These are phyloP conservation scores for Rhizopogon roseolus DNA, from an alignment of 768 basidiomycete species.

Conservation along the genomic window DNA sequence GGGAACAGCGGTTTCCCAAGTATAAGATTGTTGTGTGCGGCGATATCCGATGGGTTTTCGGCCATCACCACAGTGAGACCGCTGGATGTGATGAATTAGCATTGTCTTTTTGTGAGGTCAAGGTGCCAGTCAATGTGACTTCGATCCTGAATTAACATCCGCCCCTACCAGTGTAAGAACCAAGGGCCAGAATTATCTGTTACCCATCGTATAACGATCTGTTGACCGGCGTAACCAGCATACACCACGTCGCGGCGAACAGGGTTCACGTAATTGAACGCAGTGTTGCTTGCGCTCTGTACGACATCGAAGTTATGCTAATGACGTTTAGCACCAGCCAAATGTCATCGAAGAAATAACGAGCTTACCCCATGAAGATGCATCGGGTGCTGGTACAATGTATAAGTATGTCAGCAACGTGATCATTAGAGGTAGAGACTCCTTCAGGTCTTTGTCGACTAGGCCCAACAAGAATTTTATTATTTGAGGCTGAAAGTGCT, in stretches of 20 bases:
- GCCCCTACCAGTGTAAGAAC: conserved; percentile 12
- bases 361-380: conserved; percentile 38
- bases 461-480: too few relatives aligned
- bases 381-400: conserved; percentile 32
- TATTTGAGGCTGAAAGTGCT: too few relatives aligned
- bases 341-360: neutral
- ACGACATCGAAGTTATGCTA: conserved; percentile 44
- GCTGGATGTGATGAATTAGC: too few relatives aligned
- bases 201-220: conserved; percentile 39
- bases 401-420: neutral
- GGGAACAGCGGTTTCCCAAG: too few relatives aligned
- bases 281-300: conserved; percentile 32
- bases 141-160: neutral
- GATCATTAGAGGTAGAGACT: too few relatives aligned
- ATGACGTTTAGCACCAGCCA: neutral
- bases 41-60: neutral
- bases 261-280: conserved; percentile 49
- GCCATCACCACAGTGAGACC: too few relatives aligned
- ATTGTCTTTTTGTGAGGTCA: neutral
- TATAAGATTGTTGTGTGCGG: too few relatives aligned
- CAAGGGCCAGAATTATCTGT: conserved; percentile 52
- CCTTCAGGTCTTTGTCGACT: too few relatives aligned
- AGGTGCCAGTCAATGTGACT: conserved; percentile 15
- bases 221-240: conserved; percentile 13
- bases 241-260: conserved; percentile 42